Evolutionary conservation across 2,329 filamentous ascomycete species (phyloP).

Genomic region (Diatrype stigma): DNA sequence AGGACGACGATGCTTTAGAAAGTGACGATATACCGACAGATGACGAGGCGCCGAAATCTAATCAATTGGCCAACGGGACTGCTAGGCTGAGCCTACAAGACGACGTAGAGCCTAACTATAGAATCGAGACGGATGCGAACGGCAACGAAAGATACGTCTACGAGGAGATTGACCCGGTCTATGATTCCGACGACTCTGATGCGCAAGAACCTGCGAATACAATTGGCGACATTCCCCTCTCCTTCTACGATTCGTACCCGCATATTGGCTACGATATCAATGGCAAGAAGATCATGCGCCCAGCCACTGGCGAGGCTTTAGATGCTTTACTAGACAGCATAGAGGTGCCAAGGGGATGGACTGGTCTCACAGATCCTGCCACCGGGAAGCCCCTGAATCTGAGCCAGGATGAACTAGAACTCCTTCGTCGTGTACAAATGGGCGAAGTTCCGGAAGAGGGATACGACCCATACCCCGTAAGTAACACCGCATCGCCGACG

Average conservation of each 20-base stretch:
- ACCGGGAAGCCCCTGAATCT: conserved; percentile 91
- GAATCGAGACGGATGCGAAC: conserved; percentile 74
- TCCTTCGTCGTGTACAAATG: conserved; percentile 82
- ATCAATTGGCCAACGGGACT: conserved; percentile 32
- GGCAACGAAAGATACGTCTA: conserved; percentile 89
- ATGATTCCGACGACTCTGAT: conserved; percentile 94
- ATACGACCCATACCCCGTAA: conserved; percentile 85
- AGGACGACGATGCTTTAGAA: conserved; percentile 32
- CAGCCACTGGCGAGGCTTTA: conserved; percentile 86
- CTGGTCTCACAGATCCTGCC: conserved; percentile 85
- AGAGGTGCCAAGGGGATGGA: conserved; percentile 95
- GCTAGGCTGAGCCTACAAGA: conserved; percentile 28
- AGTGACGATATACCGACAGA: conserved; percentile 41
- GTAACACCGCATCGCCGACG: conserved; percentile 18
- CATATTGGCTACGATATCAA: conserved; percentile 99
- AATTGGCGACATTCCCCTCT: conserved; percentile 88
- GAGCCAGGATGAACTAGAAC: conserved; percentile 80
- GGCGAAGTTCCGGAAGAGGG: conserved; percentile 84
- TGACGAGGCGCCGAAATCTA: conserved; percentile 32
- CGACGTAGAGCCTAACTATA: conserved; percentile 44
- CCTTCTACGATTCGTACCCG: conserved; percentile 95
- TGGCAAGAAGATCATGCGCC: conserved; percentile 95
- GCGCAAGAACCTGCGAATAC: conserved; percentile 77
- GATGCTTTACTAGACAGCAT: conserved; percentile 95
- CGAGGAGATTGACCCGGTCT: conserved; percentile 86